A percentile compares a stretch with the other conserved stretches of the same genome.
These are phyloP conservation scores for Geotrichum cucujoidarum DNA, from an alignment of 1,139 yeast genomes.

Conservation along the genomic window DNA sequence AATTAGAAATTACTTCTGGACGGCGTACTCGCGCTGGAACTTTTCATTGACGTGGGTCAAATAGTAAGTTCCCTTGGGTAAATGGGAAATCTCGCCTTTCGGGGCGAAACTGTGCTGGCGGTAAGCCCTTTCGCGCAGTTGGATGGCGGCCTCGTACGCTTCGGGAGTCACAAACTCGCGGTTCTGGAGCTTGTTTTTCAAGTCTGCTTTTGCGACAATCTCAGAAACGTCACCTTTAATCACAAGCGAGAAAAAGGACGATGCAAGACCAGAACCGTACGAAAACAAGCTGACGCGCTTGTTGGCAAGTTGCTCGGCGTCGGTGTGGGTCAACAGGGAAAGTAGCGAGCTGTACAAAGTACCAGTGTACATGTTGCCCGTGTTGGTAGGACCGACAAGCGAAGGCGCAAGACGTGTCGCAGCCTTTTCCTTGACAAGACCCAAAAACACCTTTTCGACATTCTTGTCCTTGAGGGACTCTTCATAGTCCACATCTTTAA, in stretches of 20 bases:
- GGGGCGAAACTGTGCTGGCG: constrained; percentile 77
- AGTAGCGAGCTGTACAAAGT: constrained; percentile 85
- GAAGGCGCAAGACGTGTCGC: constrained; percentile 75
- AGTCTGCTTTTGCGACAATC: constrained; percentile 61
- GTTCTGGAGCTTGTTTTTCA: constrained; percentile 62
- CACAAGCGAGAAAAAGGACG: constrained; percentile 75
- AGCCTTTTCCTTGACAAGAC: constrained; percentile 66
- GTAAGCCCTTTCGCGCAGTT: constrained; percentile 83
- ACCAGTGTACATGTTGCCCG: constrained; percentile 98
- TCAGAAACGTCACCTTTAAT: constrained; percentile 76
- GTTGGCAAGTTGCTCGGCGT: constrained; percentile 64
- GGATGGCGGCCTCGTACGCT: constrained; percentile 76
- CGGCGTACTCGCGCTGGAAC: constrained; percentile 74
- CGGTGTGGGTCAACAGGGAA: constrained; percentile 72
- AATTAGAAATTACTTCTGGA: constrained; percentile 57
- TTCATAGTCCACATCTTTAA: constrained; percentile 65
- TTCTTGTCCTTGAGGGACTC: constrained; percentile 72
- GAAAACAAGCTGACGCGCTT: constrained; percentile 92
- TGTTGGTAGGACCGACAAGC: constrained; percentile 84
- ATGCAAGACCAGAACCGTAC: constrained; percentile 96
- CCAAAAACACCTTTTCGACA: constrained; percentile 80
- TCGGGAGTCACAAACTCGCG: constrained; percentile 69
- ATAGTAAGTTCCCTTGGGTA: constrained; percentile 77
- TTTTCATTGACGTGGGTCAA: constrained; percentile 79
- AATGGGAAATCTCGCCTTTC: constrained; percentile 65